Evolutionary conservation across 768 basidiomycete species (phyloP), one percentile per base, ranked within the genome.

Genomic region (Gautieria morchelliformis): DNA sequence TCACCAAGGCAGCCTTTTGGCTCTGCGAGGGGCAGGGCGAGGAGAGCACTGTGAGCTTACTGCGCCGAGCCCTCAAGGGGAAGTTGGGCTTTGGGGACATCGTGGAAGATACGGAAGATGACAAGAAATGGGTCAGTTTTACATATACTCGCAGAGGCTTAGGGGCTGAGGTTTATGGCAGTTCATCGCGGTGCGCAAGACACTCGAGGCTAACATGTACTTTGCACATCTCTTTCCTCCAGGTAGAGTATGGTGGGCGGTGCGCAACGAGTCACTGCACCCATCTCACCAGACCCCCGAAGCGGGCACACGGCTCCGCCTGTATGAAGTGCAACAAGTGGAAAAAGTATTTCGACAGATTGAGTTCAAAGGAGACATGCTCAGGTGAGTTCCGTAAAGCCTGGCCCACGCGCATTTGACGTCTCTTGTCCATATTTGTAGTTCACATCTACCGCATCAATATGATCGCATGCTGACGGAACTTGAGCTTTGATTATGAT

Each of bases 151-250:
- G 17, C 41, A 5, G 41, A 44, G 15, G 5, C 17, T 15, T 44
- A n/a, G n/a, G 19, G 14, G 5, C 41, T 44, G 19, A 44, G 15
- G 41, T 7, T 5, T 20, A 15, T 15, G 14, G 7, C 56, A 91
- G 89, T 89, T 92, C 64, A 72, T 91, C 40, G 79, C 87, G 0
- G 78, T 87, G 58, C 81, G 89, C 46, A 91, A 88, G 74, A 90
- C 89, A 3, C 76, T 92, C 0, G 87, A 91, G 67, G 89, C 88
- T 46, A 89, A 87, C 59, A 91, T 92, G 89, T 67, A 59, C n/a
- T 79, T 77, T 73, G 71, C 80, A 3, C 77, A 83, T 61, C 77
- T 89, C 67, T 89, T 80, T 60, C 89, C 89, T 12, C 85, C 89
- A 0, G 89, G 88, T 3, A 77, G 82, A 8, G 82, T 91, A 15